phyloP scores from a whole-genome alignment of 2,329 filamentous ascomycete species.

The Exophiala xenobiotica region DNA sequence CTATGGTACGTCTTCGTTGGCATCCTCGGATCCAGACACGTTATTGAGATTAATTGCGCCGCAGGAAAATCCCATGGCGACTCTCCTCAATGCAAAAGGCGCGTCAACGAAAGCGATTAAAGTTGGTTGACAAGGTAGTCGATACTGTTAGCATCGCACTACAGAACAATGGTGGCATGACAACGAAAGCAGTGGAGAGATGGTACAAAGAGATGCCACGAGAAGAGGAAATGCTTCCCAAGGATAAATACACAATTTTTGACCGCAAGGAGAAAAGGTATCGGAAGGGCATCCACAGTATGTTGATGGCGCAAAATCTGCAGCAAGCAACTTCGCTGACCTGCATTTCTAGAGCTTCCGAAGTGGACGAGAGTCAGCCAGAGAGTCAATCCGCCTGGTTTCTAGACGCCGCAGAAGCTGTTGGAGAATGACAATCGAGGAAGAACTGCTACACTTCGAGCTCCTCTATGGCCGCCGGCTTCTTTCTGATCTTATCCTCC shows the following conservation, averaged over 20 bases:
- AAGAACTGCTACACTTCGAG: not conserved
- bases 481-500: too few species aligned
- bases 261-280: conserved; percentile 95
- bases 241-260: conserved; percentile 98
- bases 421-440: not conserved
- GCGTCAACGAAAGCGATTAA: conserved; percentile 78
- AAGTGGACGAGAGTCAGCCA: conserved; percentile 98
- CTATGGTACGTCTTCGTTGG: conserved; percentile 62
- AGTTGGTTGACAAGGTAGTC: conserved; percentile 83
- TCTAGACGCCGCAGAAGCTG: conserved; percentile 48
- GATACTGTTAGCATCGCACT: conserved; percentile 78
- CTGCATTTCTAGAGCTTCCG: conserved; percentile 61
- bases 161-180: conserved; percentile 67
- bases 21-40: not conserved
- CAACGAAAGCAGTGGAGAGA: conserved; percentile 72
- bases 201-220: conserved; percentile 97
- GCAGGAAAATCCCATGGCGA: conserved; percentile 93
- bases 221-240: conserved; percentile 91
- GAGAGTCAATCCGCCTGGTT: conserved; percentile 89
- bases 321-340: conserved; percentile 8
- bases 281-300: conserved; percentile 96
- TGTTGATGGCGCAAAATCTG: conserved; percentile 41
- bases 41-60: not conserved
- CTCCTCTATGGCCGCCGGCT: too few species aligned
- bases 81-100: conserved; percentile 88